Evolutionary conservation across 257 asterid species (phyloP), one percentile per base, ranked within the genome.

Genomic region (Ehretia macrophylla): DNA sequence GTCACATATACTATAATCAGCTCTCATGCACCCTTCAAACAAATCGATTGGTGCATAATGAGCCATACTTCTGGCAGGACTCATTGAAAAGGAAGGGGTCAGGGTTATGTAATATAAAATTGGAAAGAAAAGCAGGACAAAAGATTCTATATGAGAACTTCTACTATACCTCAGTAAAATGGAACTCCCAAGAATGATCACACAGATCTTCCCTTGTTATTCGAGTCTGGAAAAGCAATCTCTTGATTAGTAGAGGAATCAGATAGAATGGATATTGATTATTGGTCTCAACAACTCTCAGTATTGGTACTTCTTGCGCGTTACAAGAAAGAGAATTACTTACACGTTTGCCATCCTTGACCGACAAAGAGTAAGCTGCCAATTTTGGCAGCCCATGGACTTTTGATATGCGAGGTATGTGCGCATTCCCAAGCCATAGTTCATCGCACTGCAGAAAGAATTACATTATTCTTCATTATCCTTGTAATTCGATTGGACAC

Each of bases 121-220:
- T n/a, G n/a, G n/a, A n/a, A n/a, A n/a, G n/a, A n/a, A n/a, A n/a
- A n/a, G n/a, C n/a, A n/a, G n/a, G n/a, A n/a, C n/a, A n/a, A n/a
- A n/a, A 32, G 8, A 22, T 22, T 49, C 1, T 1, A 8, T 9
- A 49, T 5, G 22, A 10, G 11, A 0, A n/a, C 13, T 1, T 5
- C n/a, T 52, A 21, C 38, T 69, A n/a, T 69, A 88, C 95, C 94
- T 84, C 76, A 20, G 77, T 81, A 58, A 81, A 90, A 64, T 75
- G 95, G 64, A 85, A 90, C 45, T 81, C 83, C 97, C 97, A 90
- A 18, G 2, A 75, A 57, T 88, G 95, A 62, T 85, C 88, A 56
- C 92, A 78, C 27, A 90, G 78, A 68, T 90, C 96, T 16, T 75
- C 81, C 70, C 78, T 77, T 39, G 71, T 76, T 72, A 90, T 81